These are phyloP conservation scores for Clarireedia hainanense DNA, from an alignment of 2,329 filamentous ascomycete genomes.

Conservation along the genomic window DNA sequence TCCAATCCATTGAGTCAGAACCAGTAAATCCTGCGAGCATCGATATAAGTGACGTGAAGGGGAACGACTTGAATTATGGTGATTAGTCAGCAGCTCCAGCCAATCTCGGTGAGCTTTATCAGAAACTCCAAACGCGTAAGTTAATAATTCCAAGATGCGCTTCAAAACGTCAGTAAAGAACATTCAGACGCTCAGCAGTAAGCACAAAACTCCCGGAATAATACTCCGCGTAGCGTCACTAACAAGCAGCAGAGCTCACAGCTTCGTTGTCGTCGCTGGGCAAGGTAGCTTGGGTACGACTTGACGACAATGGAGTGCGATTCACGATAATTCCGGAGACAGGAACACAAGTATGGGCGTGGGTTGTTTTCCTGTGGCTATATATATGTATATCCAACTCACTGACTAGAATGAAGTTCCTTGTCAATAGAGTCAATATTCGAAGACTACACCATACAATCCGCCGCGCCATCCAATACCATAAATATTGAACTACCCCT, in stretches of 20 bases:
- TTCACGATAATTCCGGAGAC: slow-evolving; percentile 95
- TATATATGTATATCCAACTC: slow-evolving; percentile 14
- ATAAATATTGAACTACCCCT: slow-evolving; percentile 96
- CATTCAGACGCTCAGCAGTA: slow-evolving; percentile 58
- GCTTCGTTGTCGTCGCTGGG: slow-evolving; percentile 53
- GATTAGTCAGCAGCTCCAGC: slow-evolving; percentile 3
- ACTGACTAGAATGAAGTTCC: slow-evolving; percentile 36
- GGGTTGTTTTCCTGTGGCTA: slow-evolving; percentile 33
- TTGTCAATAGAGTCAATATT: slow-evolving; percentile 77
- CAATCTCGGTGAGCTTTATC: not conserved
- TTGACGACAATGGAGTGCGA: slow-evolving; percentile 79
- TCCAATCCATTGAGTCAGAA: too few relatives aligned
- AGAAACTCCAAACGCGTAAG: not conserved
- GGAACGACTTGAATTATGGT: not conserved
- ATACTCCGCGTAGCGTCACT: not conserved
- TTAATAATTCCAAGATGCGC: slow-evolving; percentile 41
- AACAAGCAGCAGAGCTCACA: slow-evolving; percentile 45
- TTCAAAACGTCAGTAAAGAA: slow-evolving; percentile 61
- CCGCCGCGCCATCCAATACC: slow-evolving; percentile 71
- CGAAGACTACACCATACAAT: slow-evolving; percentile 76
- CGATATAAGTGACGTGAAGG: too few relatives aligned
- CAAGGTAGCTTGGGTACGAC: slow-evolving; percentile 42
- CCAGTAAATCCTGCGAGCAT: too few relatives aligned
- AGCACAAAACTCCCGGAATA: slow-evolving; percentile 16
- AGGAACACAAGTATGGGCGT: slow-evolving; percentile 95